phyloP scores from a whole-genome alignment of 164 flowering plant species.

The Piper betle region DNA sequence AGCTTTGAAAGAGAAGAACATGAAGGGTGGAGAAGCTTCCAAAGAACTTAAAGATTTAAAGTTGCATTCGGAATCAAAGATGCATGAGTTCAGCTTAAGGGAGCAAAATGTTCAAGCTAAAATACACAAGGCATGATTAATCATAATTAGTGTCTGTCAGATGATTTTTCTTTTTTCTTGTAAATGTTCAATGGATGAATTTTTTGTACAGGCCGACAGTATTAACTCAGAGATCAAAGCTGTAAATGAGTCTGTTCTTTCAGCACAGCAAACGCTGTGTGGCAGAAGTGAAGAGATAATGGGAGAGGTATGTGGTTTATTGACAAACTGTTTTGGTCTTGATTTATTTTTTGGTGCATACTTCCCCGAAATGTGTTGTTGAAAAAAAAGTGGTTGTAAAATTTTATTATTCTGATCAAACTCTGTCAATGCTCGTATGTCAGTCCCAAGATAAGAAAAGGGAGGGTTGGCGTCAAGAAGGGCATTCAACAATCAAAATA shows the following conservation, averaged over 20 bases:
- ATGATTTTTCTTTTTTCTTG: not conserved
- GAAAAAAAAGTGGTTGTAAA: too few species aligned
- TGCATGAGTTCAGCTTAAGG: conserved; percentile 33
- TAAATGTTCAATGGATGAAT: conserved; percentile 1
- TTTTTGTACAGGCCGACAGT: conserved; percentile 39
- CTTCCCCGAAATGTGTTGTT: too few species aligned
- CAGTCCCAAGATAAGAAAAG: too few species aligned
- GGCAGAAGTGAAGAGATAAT: conserved; percentile 37
- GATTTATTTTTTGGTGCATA: too few species aligned
- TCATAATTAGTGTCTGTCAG: not conserved
- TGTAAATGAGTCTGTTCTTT: conserved; percentile 39
- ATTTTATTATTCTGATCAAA: too few species aligned
- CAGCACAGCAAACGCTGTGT: conserved; percentile 28
- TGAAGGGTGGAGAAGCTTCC: conserved; percentile 35
- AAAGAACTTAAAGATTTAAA: conserved; percentile 44
- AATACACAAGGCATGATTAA: conserved; percentile 44
- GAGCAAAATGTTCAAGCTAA: conserved; percentile 46
- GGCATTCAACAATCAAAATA: too few species aligned
- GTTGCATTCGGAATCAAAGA: conserved; percentile 47
- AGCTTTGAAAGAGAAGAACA: conserved; percentile 47
- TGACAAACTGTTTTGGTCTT: not conserved
- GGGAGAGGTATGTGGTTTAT: conserved; percentile 26
- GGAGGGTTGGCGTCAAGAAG: too few species aligned
- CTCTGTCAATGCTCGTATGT: too few species aligned
- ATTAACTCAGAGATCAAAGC: conserved; percentile 24